phyloP scores from a whole-genome alignment of 352 stramenopile genomes.

The Globisporangium parvum region DNA sequence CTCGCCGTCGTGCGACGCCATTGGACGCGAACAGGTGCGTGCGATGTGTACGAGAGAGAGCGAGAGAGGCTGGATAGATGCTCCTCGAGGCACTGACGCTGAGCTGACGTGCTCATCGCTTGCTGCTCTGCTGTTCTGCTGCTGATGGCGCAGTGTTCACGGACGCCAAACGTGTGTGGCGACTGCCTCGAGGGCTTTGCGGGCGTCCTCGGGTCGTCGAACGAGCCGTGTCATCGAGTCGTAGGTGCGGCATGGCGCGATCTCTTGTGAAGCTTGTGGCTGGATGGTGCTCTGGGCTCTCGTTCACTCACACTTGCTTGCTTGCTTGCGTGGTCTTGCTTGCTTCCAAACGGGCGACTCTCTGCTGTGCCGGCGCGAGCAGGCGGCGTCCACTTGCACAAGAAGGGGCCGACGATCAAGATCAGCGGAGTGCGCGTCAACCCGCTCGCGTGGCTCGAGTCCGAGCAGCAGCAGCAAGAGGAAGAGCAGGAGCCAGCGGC shows the following conservation, averaged over 20 bases:
- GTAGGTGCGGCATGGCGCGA: background rate
- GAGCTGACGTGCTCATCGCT: background rate
- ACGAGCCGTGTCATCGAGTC: conserved; percentile 25
- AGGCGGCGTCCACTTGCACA: background rate
- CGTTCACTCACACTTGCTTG: background rate
- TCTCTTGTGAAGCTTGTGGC: background rate
- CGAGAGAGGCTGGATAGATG: background rate
- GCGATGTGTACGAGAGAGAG: background rate
- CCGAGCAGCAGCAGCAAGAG: background rate
- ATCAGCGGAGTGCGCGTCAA: conserved; percentile 70
- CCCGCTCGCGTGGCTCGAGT: conserved; percentile 12
- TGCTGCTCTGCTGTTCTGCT: background rate
- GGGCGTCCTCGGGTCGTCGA: conserved; percentile 24
- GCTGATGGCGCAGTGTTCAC: conserved; percentile 27
- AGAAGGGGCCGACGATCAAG: conserved; percentile 30
- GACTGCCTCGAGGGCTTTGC: conserved; percentile 61
- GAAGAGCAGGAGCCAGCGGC: background rate
- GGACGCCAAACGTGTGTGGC: conserved; percentile 49
- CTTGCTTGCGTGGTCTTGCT: background rate
- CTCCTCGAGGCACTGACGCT: background rate
- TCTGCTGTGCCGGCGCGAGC: too few species aligned
- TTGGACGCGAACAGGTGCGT: conserved; percentile 45
- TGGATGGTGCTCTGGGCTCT: background rate
- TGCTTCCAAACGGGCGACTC: too few species aligned
- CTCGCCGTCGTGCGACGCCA: conserved; percentile 31